phyloP scores from a whole-genome alignment of 306 rosid genomes.

The Cicer cuneatum region DNA sequence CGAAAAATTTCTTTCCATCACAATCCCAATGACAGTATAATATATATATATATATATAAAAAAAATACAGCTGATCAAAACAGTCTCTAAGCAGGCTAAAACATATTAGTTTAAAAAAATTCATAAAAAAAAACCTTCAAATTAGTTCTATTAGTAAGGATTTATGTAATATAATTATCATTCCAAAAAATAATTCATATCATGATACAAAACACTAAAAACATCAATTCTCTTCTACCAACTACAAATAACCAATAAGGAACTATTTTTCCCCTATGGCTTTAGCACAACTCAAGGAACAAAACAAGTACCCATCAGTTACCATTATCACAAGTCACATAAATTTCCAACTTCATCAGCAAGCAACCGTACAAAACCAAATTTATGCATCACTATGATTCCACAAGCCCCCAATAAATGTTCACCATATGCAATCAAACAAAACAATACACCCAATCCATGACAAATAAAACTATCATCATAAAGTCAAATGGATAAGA shows the following conservation, averaged over 20 bases:
- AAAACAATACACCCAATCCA: slow-evolving; percentile 15
- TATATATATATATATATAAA: too few species aligned
- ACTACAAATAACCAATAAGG: slow-evolving; percentile 16
- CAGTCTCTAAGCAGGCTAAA: slow-evolving; percentile 25
- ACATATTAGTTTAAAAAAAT: slow-evolving; percentile 1
- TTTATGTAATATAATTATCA: slow-evolving; percentile 19
- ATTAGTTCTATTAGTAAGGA: background rate
- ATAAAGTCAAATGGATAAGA: slow-evolving; percentile 2
- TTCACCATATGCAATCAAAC: slow-evolving; percentile 8
- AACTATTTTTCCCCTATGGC: background rate
- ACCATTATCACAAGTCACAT: slow-evolving; percentile 29
- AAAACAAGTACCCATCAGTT: background rate
- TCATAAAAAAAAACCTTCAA: background rate
- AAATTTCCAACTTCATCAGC: background rate
- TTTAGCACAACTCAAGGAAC: background rate
- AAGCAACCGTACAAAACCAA: slow-evolving; percentile 12
- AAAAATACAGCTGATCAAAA: slow-evolving; percentile 1
- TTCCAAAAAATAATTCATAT: slow-evolving; percentile 13
- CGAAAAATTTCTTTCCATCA: slow-evolving; percentile 25
- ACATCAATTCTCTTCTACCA: background rate
- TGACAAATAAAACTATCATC: slow-evolving; percentile 11
- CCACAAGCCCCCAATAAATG: background rate
- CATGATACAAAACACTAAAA: slow-evolving; percentile 10
- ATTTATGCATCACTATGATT: background rate
- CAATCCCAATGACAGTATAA: background rate